Conservation (phyloP, 1,139 yeast genomes). For the Meyerozyma elateridarum region DNA sequence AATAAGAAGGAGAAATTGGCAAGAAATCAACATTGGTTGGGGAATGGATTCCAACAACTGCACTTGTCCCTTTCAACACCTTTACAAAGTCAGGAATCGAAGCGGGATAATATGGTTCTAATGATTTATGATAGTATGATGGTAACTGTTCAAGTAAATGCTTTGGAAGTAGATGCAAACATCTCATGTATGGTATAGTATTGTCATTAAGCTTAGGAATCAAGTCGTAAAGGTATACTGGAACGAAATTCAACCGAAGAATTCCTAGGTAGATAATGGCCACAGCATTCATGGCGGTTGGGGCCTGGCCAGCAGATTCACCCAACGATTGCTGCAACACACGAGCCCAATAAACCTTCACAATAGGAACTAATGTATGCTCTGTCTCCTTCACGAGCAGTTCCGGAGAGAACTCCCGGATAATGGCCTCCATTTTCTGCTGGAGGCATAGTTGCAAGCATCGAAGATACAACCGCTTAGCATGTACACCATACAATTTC, state of each 20-base stretch:
- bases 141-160: slow-evolving; percentile 22
- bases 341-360: slow-evolving; percentile 47
- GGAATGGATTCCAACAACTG: slow-evolving; percentile 3
- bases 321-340: slow-evolving; percentile 3
- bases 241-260: slow-evolving; percentile 28
- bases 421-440: slow-evolving; percentile 32
- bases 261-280: slow-evolving; percentile 36
- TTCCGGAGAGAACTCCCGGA: slow-evolving; percentile 18
- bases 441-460: slow-evolving; percentile 54
- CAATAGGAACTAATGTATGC: slow-evolving; percentile 30
- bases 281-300: slow-evolving; percentile 26
- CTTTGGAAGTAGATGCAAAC: slow-evolving; percentile 27
- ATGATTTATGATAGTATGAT: slow-evolving; percentile 16
- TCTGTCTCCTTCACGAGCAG: slow-evolving; percentile 9
- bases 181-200: slow-evolving; percentile 34
- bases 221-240: slow-evolving; percentile 35
- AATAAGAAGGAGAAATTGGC: slow-evolving; percentile 20
- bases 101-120: slow-evolving; percentile 21
- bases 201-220: slow-evolving; percentile 26
- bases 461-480: slow-evolving; percentile 40
- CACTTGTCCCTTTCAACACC: slow-evolving; percentile 3
- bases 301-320: slow-evolving; percentile 15
- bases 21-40: slow-evolving; percentile 4
- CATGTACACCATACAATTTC: slow-evolving; percentile 50
- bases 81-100: slow-evolving; percentile 7